Conservation (phyloP, 345 rosid species). For the Zanthoxylum bungeanum region DNA sequence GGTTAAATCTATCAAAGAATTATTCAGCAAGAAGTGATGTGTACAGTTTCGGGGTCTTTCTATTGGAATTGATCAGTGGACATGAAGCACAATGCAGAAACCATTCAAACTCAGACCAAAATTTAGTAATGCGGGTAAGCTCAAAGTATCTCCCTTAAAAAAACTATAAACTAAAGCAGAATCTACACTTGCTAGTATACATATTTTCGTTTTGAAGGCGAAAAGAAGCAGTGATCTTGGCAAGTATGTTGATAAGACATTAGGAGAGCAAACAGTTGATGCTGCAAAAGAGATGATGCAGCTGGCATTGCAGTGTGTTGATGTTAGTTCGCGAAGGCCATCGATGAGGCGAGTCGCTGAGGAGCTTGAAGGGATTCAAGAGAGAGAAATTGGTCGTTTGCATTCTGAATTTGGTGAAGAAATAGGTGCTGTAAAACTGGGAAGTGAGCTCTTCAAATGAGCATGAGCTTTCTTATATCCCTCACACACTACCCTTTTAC, state of each 20-base stretch:
- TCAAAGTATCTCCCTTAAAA: background rate
- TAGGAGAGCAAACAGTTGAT: background rate
- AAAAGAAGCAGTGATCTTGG: conserved; percentile 8
- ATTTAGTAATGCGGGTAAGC: conserved; percentile 30
- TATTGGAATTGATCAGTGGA: conserved; percentile 40
- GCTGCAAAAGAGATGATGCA: conserved; percentile 26
- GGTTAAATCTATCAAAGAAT: conserved; percentile 22
- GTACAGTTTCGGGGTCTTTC: conserved; percentile 46
- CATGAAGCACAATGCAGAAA: conserved; percentile 25
- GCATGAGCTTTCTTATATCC: conserved; percentile 7
- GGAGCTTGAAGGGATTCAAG: conserved; percentile 31
- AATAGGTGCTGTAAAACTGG: conserved; percentile 29
- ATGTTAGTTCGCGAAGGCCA: conserved; percentile 25
- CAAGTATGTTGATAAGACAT: conserved; percentile 25
- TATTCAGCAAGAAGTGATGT: conserved; percentile 34
- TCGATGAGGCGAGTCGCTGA: conserved; percentile 28
- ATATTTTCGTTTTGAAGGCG: conserved; percentile 16
- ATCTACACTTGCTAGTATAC: background rate
- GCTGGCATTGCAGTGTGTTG: conserved; percentile 34
- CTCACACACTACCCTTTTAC: background rate
- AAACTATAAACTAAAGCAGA: background rate
- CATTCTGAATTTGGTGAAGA: conserved; percentile 23
- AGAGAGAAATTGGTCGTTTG: conserved; percentile 23
- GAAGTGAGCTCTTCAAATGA: conserved; percentile 41
- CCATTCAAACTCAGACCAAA: conserved; percentile 12